Evolutionary conservation across 176 grass and related monocot species (phyloP).

Genomic region (Oryza officinalis): DNA sequence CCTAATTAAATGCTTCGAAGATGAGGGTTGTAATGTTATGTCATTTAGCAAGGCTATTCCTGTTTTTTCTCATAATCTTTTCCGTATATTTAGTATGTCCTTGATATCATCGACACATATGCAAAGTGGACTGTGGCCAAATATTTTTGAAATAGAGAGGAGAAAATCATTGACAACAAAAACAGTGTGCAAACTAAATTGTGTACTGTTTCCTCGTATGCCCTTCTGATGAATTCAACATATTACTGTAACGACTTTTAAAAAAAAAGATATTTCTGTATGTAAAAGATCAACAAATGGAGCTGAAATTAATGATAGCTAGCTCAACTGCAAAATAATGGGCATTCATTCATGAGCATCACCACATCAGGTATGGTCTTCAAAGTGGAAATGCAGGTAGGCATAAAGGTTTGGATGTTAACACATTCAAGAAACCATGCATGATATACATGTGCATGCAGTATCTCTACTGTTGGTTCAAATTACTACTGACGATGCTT

Average conservation of each 20-base stretch:
- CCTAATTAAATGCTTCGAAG: neutral
- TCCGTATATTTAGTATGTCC: neutral
- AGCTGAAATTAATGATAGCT: neutral
- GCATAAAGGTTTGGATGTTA: conserved; percentile 10
- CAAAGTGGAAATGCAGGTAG: neutral
- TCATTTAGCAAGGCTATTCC: neutral
- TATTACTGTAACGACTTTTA: neutral
- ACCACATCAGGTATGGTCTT: conserved; percentile 2
- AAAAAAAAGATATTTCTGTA: neutral
- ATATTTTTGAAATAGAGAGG: neutral
- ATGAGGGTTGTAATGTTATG: neutral
- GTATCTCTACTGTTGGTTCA: neutral
- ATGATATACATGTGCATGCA: neutral
- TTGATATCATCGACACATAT: neutral
- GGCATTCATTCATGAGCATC: neutral
- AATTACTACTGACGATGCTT: neutral
- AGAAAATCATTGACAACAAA: neutral
- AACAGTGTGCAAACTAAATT: neutral
- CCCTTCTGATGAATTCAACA: neutral
- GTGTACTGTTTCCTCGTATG: neutral
- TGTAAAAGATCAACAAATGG: neutral
- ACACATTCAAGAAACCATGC: neutral
- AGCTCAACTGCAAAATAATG: neutral
- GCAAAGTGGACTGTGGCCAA: neutral
- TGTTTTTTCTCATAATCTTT: neutral